phyloP scores from a whole-genome alignment of 1,284 basidiomycete species.

The Tilletia setariae region DNA sequence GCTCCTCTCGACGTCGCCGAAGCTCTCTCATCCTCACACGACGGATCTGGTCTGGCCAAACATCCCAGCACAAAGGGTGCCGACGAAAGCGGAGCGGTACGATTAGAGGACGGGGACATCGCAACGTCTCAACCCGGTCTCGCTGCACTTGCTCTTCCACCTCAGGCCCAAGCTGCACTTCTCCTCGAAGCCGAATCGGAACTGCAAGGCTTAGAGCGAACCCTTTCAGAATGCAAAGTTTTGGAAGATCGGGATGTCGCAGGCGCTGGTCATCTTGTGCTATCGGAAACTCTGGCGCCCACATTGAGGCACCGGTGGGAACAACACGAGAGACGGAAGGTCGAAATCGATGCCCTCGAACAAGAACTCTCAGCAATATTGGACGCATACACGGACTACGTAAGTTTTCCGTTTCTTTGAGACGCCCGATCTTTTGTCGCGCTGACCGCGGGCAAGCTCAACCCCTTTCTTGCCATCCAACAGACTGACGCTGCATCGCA shows the following conservation, averaged over 20 bases:
- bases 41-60: not conserved
- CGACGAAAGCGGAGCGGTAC: not conserved
- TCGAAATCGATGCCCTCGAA: conserved; percentile 1
- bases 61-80: not conserved
- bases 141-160: not conserved
- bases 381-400: conserved; percentile 5
- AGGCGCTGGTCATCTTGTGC: not conserved
- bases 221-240: conserved; percentile 9
- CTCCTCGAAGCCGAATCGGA: conserved; percentile 9
- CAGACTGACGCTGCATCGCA: conserved; percentile 6
- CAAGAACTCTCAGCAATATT: not conserved
- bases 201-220: not conserved
- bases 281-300: conserved; percentile 1
- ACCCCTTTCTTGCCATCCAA: not conserved
- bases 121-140: not conserved
- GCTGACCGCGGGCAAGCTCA: not conserved
- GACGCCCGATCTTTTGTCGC: not conserved
- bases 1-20: not conserved
- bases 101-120: too few relatives aligned
- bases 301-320: not conserved
- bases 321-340: conserved; percentile 6
- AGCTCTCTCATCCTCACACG: not conserved
- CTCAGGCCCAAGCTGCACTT: conserved; percentile 8
- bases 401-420: not conserved
- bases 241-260: not conserved